Evolutionary conservation across 2,329 filamentous ascomycete species (phyloP).

Genomic region (Mycosphaerelloides madeirae): DNA sequence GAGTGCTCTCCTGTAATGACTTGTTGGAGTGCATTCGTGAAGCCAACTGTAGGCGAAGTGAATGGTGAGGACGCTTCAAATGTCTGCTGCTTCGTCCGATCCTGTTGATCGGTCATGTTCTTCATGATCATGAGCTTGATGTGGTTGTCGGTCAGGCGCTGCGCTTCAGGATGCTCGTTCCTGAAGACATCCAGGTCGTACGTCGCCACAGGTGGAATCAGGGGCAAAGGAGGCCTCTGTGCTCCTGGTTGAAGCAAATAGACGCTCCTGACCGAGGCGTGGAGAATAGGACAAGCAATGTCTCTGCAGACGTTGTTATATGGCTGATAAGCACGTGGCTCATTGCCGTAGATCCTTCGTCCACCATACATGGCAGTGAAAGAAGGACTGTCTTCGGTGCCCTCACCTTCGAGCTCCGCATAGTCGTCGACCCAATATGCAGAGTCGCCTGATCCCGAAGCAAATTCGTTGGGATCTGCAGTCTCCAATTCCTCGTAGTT

Average conservation of each 20-base stretch:
- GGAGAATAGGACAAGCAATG: constrained; percentile 39
- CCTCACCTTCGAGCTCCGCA: constrained; percentile 21
- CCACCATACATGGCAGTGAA: constrained; percentile 24
- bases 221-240: too few species aligned
- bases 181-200: too few species aligned
- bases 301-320: constrained; percentile 25
- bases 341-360: constrained; percentile 25
- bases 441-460: constrained; percentile 5
- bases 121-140: too few species aligned
- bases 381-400: constrained; percentile 22
- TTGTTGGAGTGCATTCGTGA: constrained; percentile 35
- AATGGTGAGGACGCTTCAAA: constrained; percentile 8
- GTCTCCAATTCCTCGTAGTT: background rate
- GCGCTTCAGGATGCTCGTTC: too few species aligned
- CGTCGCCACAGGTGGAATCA: too few species aligned
- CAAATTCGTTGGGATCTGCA: constrained; percentile 3
- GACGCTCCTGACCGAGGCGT: constrained; percentile 39
- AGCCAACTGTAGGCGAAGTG: constrained; percentile 31
- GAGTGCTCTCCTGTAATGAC: constrained; percentile 25
- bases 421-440: constrained; percentile 5
- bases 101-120: too few species aligned
- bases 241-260: constrained; percentile 39
- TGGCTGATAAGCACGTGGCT: constrained; percentile 23
- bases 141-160: too few species aligned
- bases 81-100: too few species aligned